A percentile compares a stretch with the other conserved stretches of the same genome.
phyloP scores from a whole-genome alignment of 371 early-diverging fungal species.

The Mortierella sp. region DNA sequence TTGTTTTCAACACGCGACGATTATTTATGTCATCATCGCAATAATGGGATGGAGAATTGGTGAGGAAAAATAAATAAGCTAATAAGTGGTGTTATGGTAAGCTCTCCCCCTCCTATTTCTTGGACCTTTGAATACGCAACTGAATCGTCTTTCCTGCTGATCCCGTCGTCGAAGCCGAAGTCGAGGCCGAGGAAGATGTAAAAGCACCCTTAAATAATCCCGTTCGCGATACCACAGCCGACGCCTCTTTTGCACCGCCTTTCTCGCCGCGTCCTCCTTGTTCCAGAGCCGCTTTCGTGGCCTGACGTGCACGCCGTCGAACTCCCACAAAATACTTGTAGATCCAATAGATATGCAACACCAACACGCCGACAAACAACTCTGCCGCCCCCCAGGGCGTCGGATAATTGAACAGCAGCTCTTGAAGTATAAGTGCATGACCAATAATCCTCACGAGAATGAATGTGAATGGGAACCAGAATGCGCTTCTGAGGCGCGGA shows the following conservation, averaged over 20 bases:
- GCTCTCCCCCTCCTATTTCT: no score
- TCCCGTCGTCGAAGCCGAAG: background rate
- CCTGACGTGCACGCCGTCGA: conserved; percentile 2
- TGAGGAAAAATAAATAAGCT: background rate
- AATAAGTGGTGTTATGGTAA: no score
- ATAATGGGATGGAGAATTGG: background rate
- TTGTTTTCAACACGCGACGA: conserved; percentile 1
- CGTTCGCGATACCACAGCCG: no score
- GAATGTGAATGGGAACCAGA: conserved; percentile 12
- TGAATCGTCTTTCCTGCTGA: background rate
- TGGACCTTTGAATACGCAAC: background rate
- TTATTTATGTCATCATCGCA: background rate
- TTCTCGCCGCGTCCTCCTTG: background rate
- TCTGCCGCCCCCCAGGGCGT: background rate
- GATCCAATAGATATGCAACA: conserved; percentile 27
- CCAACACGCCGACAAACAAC: background rate
- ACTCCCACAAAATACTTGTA: conserved; percentile 6
- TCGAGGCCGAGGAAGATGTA: background rate
- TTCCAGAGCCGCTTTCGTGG: background rate
- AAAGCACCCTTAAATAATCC: background rate
- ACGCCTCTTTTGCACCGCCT: no score
- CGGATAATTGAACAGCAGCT: conserved; percentile 17
- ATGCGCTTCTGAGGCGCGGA: conserved; percentile 8
- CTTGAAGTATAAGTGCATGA: conserved; percentile 14
- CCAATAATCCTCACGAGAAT: background rate